These are phyloP conservation scores for Danielozyma ontarioensis DNA, from an alignment of 805 yeast species.

Conservation along the genomic window DNA sequence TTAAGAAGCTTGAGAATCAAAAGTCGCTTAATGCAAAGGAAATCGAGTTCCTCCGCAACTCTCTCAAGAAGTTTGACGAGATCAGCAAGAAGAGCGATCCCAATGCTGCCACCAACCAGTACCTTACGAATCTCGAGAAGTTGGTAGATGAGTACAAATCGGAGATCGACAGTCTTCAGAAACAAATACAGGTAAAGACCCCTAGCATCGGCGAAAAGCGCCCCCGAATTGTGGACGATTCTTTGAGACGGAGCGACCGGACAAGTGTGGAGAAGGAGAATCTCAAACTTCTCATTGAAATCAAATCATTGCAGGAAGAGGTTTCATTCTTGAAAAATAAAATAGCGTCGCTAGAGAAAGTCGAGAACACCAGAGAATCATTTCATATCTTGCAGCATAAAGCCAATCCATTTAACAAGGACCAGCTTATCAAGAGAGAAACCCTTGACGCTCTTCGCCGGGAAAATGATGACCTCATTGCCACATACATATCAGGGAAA, in stretches of 20 bases:
- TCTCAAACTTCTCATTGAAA: conserved; percentile 28
- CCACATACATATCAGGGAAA: conserved; percentile 13
- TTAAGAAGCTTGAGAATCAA: conserved; percentile 45
- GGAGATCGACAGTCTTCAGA: conserved; percentile 42
- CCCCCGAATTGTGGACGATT: conserved; percentile 19
- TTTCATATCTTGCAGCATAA: conserved; percentile 56
- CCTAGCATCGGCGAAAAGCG: conserved; percentile 19
- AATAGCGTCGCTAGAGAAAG: conserved; percentile 16
- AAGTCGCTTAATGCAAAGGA: conserved; percentile 52
- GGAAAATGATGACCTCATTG: conserved; percentile 56
- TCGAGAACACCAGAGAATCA: conserved; percentile 15
- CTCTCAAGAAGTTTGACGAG: conserved; percentile 46
- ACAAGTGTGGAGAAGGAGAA: conserved; percentile 37
- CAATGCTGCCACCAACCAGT: conserved; percentile 29
- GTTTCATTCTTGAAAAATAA: conserved; percentile 32
- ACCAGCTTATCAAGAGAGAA: conserved; percentile 55
- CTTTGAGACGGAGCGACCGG: conserved; percentile 8
- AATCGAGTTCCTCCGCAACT: conserved; percentile 50
- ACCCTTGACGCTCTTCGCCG: conserved; percentile 45
- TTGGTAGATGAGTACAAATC: conserved; percentile 53
- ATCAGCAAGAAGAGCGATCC: conserved; percentile 13
- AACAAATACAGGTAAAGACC: conserved; percentile 23
- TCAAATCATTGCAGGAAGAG: conserved; percentile 32
- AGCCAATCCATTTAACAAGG: conserved; percentile 57
- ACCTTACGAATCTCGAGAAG: conserved; percentile 37